Evolutionary conservation across 2,329 filamentous ascomycete species (phyloP), one percentile per base, ranked within the genome.

Genomic region (Alternaria triticina): DNA sequence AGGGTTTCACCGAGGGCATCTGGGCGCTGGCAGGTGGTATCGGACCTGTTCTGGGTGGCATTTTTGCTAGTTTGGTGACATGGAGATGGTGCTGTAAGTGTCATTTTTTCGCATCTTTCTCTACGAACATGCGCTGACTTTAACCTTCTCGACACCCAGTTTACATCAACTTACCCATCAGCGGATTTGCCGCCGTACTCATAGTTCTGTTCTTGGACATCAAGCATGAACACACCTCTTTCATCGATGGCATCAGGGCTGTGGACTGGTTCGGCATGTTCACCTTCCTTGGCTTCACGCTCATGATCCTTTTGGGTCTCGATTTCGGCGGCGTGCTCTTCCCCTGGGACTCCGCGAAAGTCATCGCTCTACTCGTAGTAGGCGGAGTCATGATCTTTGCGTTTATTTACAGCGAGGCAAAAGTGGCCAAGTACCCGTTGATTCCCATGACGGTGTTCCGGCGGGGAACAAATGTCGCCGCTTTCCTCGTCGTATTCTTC

Each of bases 361-460:
- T 88, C 11, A 86, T 88, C 46, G 85, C 84, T 44, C 74, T 88
- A 6, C 82, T 88, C 11, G 79, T 87, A 0, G 83, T 87, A 49
- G 86, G 86, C 0, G 70, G 75, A 8, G 54, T 83, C 4, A 83
- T 85, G 79, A 80, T 82, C 5, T 74, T 82, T 30, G 74, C 83
- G 0, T 88, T 93, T 71, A 74, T 91, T 45, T 78, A 88, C 65
- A 86, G 87, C 68, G 91, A 94, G 77, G 86, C 85, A 76, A 85
- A 85, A 57, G 72, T 92, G 9, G 90, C 90, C 4, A 82, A 83
- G 57, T 87, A 89, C 69, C 91, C 91, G 0, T 80, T 94, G n/a
- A 89, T 93, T 69, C 91, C 90, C 0, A 79, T 91, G 59, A 82
- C 82, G 3, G 80, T 93, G 0, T 91, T 92, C 77, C 79, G 78